Evolutionary conservation across 306 rosid species (phyloP), one percentile per base, ranked within the genome.

Genomic region (Rosa chinensis): DNA sequence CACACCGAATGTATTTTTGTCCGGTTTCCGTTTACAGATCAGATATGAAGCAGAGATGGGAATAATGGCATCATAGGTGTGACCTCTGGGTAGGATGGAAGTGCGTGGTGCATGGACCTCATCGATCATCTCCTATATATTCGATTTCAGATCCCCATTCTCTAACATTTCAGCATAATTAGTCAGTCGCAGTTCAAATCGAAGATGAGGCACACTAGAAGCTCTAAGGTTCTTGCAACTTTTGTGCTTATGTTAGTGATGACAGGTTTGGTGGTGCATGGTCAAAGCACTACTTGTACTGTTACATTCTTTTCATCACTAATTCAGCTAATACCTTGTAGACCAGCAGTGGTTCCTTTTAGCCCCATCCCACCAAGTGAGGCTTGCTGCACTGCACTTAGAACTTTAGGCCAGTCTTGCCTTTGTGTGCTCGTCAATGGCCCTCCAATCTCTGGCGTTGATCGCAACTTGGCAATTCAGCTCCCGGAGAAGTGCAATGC

Each of bases 261-360:
- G 81, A 67, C 71, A 66, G 58, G 78, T 53, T 69, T 86, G 62
- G 84, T 74, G 72, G 83, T 37, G 78, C 81, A 85, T 82, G 90
- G 84, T 42, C 75, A 90, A 73, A 76, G 77, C 53, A 74, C 2
- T 37, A 47, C 86, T 12, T 95, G 99, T 62, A 25, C 89, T 45
- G 89, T 88, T 88, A 93, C 98, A 0, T 90, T 95, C 79, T 90
- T 92, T 71, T 87, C 92, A 0, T 82, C 99, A 4, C 90, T 95
- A 9, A 90, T 93, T 84, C 94, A 93, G 73, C 91, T 95, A 18
- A 90, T 93, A 55, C 99, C 98, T 53, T 95, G 98, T 74, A 91
- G 98, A 78, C 86, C 91, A 13, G 85, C 98, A 20, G 92, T 95
- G 9, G 87, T 90, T 28, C 94, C 99, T 18, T 93, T 90, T 21